Evolutionary conservation across 2,329 filamentous ascomycete species (phyloP).

Genomic region (Seiridium unicorne): DNA sequence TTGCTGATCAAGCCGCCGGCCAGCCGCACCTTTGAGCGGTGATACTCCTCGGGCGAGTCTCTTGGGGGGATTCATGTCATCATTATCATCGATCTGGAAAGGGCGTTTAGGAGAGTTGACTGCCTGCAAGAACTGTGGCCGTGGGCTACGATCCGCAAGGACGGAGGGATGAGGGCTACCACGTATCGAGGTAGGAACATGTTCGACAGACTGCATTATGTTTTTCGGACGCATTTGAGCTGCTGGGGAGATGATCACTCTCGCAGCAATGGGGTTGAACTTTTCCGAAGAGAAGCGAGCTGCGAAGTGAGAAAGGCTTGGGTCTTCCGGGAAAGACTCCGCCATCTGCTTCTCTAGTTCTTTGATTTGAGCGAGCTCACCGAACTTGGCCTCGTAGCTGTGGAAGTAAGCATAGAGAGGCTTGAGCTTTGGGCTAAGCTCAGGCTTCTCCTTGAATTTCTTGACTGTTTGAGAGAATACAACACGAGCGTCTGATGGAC

Average conservation of each 20-base stretch:
- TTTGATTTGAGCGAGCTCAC: constrained; percentile 85
- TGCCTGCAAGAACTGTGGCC: constrained; percentile 43
- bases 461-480: constrained; percentile 95
- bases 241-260: constrained; percentile 77
- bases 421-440: constrained; percentile 73
- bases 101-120: constrained; percentile 61
- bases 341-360: constrained; percentile 91
- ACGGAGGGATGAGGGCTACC: constrained; percentile 41
- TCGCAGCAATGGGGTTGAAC: constrained; percentile 81
- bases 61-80: constrained; percentile 70
- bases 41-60: constrained; percentile 89
- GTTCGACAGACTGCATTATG: constrained; percentile 54
- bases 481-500: constrained; percentile 74
- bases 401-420: constrained; percentile 90
- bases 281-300: constrained; percentile 70
- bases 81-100: constrained; percentile 68
- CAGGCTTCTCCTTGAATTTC: constrained; percentile 74
- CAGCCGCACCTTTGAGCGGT: constrained; percentile 86
- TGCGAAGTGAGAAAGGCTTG: constrained; percentile 71
- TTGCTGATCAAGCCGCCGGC: constrained; percentile 79
- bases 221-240: constrained; percentile 71
- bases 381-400: constrained; percentile 91
- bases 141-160: constrained; percentile 38
- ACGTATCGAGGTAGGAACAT: constrained; percentile 37
- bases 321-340: constrained; percentile 89